phyloP scores from a whole-genome alignment of 257 asterid genomes.

The Leonotis leonurus region DNA sequence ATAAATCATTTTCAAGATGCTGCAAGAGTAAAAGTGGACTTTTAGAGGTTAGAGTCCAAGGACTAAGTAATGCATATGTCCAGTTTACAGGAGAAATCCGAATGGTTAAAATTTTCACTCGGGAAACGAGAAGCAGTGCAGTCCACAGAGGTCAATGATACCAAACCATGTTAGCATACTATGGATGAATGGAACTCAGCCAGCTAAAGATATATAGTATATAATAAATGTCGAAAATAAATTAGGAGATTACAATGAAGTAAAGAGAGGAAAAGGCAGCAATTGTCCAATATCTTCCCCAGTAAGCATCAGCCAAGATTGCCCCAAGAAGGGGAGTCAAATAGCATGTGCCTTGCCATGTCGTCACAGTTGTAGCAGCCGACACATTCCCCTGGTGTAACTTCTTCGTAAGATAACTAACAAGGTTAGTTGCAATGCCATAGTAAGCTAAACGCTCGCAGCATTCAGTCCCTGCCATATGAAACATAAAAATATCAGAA shows the following conservation, averaged over 20 bases:
- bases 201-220: too few relatives aligned
- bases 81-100: too few relatives aligned
- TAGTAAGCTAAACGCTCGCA: constrained; percentile 97
- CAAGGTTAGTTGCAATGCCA: constrained; percentile 90
- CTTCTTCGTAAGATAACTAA: constrained; percentile 76
- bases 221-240: too few relatives aligned
- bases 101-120: too few relatives aligned
- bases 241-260: constrained; percentile 54
- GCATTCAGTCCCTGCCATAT: constrained; percentile 78
- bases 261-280: constrained; percentile 90
- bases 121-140: too few relatives aligned
- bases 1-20: too few relatives aligned
- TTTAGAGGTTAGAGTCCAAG: too few relatives aligned
- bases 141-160: too few relatives aligned
- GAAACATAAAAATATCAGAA: constrained; percentile 18
- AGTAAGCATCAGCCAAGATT: constrained; percentile 88
- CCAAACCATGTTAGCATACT: too few relatives aligned
- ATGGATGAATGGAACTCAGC: too few relatives aligned
- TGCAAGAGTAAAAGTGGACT: too few relatives aligned
- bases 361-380: constrained; percentile 93
- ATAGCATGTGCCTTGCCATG: constrained; percentile 98
- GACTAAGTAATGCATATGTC: too few relatives aligned
- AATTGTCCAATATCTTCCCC: constrained; percentile 99
- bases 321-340: constrained; percentile 93
- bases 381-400: constrained; percentile 84